Evolutionary conservation across 208 protist species (phyloP).

Genomic region (Zelonia costaricensis): DNA sequence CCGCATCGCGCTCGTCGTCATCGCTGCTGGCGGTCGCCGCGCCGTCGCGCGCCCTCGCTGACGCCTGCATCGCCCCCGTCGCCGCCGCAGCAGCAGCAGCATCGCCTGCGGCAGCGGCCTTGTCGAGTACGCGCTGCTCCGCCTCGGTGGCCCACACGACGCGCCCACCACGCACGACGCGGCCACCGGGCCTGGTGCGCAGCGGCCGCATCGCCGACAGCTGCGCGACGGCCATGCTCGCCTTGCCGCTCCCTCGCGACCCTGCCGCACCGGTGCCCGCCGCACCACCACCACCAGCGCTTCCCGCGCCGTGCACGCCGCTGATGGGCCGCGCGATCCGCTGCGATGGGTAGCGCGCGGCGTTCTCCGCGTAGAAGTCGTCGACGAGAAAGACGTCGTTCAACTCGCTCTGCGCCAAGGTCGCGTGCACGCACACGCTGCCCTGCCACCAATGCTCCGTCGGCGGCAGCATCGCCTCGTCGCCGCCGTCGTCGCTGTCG

Average conservation of each 20-base stretch:
- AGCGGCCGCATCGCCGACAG: conserved; percentile 60
- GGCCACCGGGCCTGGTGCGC: conserved; percentile 45
- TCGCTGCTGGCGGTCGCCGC: conserved; percentile 3
- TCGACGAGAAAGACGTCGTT: conserved; percentile 91
- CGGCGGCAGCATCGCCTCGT: conserved; percentile 48
- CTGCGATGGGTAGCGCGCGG: conserved; percentile 56
- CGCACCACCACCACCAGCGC: too few species aligned
- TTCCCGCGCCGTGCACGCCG: too few species aligned
- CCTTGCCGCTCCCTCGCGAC: neutral
- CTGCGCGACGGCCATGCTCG: conserved; percentile 37
- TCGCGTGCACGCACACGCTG: conserved; percentile 75
- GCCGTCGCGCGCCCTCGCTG: neutral
- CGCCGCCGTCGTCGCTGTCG: conserved; percentile 35
- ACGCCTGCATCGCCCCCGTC: neutral
- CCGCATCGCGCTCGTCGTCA: conserved; percentile 9
- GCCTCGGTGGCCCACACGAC: conserved; percentile 41
- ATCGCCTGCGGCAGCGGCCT: conserved; percentile 9
- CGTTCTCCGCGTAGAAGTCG: conserved; percentile 86
- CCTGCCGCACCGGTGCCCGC: too few species aligned
- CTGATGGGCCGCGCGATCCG: conserved; percentile 29
- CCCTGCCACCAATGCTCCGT: conserved; percentile 59
- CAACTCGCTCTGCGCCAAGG: conserved; percentile 66
- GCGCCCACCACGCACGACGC: conserved; percentile 53
- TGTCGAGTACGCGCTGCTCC: conserved; percentile 42
- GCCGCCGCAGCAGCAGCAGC: conserved; percentile 1